Base-by-base conservation (phyloP, 2,329 filamentous ascomycete species). In the Myriangium duriaei region DNA sequence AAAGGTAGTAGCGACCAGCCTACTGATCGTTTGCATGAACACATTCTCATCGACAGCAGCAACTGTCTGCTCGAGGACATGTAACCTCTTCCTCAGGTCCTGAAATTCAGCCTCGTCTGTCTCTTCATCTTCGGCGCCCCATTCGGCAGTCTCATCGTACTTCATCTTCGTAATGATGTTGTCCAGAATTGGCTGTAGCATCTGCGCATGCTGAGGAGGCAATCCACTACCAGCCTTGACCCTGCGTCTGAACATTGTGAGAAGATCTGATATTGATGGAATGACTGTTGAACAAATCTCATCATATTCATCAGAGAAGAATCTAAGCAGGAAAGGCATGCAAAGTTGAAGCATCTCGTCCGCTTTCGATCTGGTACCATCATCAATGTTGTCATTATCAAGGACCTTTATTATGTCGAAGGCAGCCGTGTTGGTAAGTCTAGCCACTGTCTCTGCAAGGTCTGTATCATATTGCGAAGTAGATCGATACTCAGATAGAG, bases 41-140 rank as follows among this genome's bases (percentile, higher is more conserved):
- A 96, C 72, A 30, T 67, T 65, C 58, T 96, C 84, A 54, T 96
- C 84, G 35, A 94, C 83, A 7, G 81, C 79, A 11, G 91, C 87
- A 36, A 96, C 79, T 29, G 82, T 86, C 64, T 95, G 92, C 57
- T 98, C 91, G 30, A 98, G 67, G 29, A 86, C 79, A 57, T 93
- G 84, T 33, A 98, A 67, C 49, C 84, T 76, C 58, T 93, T 92
- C 42, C 92, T 77, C 38, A 98, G 69, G 49, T 98, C 91, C 54
- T 93, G 83, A 50, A 98, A 98, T 56, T 98, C 91, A 16, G 88
- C 91, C 61, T 98, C 91, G 51, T 96, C 91, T 2, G 86, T 93
- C 58, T 93, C 81, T 50, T 93, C 87, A 50, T 93, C 86, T 54
- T 95, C 87, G 41, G 87, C 79, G 26, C 87, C 88, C 88, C 88